Base-by-base conservation (phyloP, 352 stramenopile species). In the Phytophthora pisi region DNA sequence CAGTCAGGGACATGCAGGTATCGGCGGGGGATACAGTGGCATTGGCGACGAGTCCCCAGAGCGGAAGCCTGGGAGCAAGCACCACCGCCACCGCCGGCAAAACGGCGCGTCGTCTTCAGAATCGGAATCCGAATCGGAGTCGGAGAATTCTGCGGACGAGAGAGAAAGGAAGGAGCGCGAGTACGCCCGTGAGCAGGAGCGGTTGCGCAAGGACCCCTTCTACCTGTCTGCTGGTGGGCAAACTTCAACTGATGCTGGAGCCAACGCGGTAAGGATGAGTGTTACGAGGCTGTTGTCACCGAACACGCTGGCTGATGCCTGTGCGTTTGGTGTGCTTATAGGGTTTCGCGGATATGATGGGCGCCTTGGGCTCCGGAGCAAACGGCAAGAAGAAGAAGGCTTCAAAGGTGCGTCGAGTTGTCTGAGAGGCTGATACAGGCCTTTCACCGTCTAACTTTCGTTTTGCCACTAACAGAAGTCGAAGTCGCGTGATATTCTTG, bases 261-360 rank as follows among this genome's bases (percentile, higher is more conserved):
- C 20, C 26, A 85, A 83, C 51, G 67, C 36, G 58, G 72, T 78
- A 66, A 56, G 62, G 20, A 68, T 26, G 40, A 38, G 0, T 31
- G 8, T 8, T 31, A 8, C 3, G 10, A 15, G 20, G 4, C 42
- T 34, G 5, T 67, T 45, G 16, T 6, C 47, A 57, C 13, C 38
- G 11, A 60, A 51, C 30, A 18, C 2, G 20, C 10, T 46, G 3
- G n/a, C 47, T 72, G 59, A 70, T 23, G 1, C 36, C n/a, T 55
- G 30, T 61, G n/a, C 55, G 2, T 70, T 56, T 51, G 8, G 43
- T 24, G 5, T 60, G 23, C 10, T 56, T 13, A 18, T 38, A 92
- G 68, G 84, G 79, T 10, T 88, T 97, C 68, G 89, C 86, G 51
- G 78, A 91, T 46, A 93, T 90, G 63, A 90, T 97, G 68, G 83